Base-by-base conservation (phyloP, 257 asterid genomes). In the Penstemon eatonii region DNA sequence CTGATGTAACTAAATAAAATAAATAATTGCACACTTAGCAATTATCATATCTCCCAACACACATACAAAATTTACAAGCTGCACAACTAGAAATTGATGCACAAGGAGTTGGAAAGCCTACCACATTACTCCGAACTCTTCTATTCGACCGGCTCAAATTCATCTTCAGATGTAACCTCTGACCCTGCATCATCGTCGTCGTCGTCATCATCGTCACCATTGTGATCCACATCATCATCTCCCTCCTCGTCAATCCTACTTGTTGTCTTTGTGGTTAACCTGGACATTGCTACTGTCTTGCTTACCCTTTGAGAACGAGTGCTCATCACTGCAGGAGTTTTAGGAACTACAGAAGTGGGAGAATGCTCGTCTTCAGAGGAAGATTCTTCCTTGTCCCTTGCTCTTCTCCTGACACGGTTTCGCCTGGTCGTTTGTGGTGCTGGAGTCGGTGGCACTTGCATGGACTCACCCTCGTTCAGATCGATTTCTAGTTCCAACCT, bases 261-360 rank as follows among this genome's bases (percentile, higher is more conserved):
- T 1, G 84, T 63, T 13, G 76, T 66, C 58, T 81, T 82, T 73
- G 86, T 75, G 1, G 84, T 70, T 75, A 92, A 77, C 78, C 77
- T 89, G n/a, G 86, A 18, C 91, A 92, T 15, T 40, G 97, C 98
- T 47, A 85, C 91, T 11, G 98, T 84, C 81, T 89, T 92, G 86
- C 98, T 87, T 46, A 96, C 97, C 80, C 98, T 84, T 57, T 92
- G 95, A 2, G 97, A 86, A 33, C 96, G 87, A 44, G 79, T 71
- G 80, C 85, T 69, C 37, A n/a, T 43, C 63, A 68, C 82, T 65
- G 75, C 78, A 45, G 82, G 79, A 49, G 63, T 76, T 10, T 65
- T 60, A 3, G 96, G 91, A 63, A 83, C 91, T 36, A 80, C 93
- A 4, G 91, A 83, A 57, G 85, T 73, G 0, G 91, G 92, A 36